Evolutionary conservation across 2,329 filamentous ascomycete genomes (phyloP).

Genomic region (Diaporthe nobilis): DNA sequence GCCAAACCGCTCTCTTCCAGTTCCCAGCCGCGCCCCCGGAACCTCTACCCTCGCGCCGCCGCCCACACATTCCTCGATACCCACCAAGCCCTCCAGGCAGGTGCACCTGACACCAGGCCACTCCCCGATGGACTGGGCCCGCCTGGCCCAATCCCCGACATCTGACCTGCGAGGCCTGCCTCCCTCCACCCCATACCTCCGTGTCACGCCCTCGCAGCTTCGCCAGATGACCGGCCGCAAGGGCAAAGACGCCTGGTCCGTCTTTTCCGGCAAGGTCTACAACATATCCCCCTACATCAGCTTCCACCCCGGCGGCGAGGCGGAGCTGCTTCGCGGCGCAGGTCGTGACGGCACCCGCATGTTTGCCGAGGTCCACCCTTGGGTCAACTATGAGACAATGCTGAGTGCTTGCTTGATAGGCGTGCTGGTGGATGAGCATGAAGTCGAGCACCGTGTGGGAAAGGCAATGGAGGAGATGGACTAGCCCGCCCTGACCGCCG

Average conservation of each 20-base stretch:
- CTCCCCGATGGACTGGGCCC: slow-evolving; percentile 96
- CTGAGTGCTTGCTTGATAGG: slow-evolving; percentile 74
- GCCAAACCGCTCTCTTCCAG: slow-evolving; percentile 38
- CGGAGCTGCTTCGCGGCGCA: slow-evolving; percentile 77
- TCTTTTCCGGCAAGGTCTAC: slow-evolving; percentile 90
- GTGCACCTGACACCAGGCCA: slow-evolving; percentile 90
- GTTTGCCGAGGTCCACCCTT: slow-evolving; percentile 78
- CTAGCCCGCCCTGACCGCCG: slow-evolving; percentile 47
- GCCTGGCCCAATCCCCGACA: slow-evolving; percentile 70
- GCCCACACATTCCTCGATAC: slow-evolving; percentile 62
- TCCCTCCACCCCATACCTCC: slow-evolving; percentile 68
- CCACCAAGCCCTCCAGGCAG: slow-evolving; percentile 67
- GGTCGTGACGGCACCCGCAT: slow-evolving; percentile 73
- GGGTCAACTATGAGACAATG: slow-evolving; percentile 83
- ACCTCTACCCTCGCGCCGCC: slow-evolving; percentile 66
- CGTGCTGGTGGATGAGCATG: slow-evolving; percentile 72
- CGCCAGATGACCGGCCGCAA: slow-evolving; percentile 84
- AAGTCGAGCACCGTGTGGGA: slow-evolving; percentile 52
- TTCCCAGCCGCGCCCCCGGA: slow-evolving; percentile 44
- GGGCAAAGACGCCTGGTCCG: slow-evolving; percentile 91
- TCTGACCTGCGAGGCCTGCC: slow-evolving; percentile 77
- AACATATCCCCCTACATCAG: slow-evolving; percentile 91
- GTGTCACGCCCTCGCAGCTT: slow-evolving; percentile 87
- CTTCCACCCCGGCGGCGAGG: slow-evolving; percentile 90
- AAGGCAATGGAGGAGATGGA: slow-evolving; percentile 74